A percentile compares a stretch with the other conserved stretches of the same genome.
phyloP scores from a whole-genome alignment of 2,329 filamentous ascomycete genomes.

The Colletotrichum sansevieriae region DNA sequence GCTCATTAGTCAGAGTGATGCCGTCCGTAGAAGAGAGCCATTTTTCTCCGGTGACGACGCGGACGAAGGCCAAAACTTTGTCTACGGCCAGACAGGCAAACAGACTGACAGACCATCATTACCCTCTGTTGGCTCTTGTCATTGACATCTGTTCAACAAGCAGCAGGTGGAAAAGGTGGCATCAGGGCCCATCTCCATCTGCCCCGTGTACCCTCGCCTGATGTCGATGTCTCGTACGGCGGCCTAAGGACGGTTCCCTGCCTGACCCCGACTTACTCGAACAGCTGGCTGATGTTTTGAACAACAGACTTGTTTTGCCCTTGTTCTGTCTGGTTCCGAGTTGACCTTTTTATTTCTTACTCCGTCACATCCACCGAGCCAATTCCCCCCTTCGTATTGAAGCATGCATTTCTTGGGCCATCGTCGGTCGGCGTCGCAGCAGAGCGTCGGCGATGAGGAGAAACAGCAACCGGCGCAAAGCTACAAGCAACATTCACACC shows the following conservation, averaged over 20 bases:
- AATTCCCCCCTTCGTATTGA: not conserved
- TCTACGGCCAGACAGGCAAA: not conserved
- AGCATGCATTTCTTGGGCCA: constrained; percentile 39
- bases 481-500: constrained; percentile 14
- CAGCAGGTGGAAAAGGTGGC: not conserved
- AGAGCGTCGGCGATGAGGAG: constrained; percentile 33
- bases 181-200: not conserved
- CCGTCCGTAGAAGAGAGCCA: constrained; percentile 10
- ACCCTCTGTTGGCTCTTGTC: not conserved
- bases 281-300: constrained; percentile 6
- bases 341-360: too few species aligned
- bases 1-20: constrained; percentile 36
- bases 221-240: constrained; percentile 4
- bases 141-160: not conserved
- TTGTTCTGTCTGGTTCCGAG: not conserved
- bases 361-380: too few species aligned
- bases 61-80: constrained; percentile 7
- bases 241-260: constrained; percentile 2
- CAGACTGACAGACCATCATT: too few species aligned
- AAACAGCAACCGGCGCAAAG: constrained; percentile 29
- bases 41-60: not conserved
- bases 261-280: constrained; percentile 12
- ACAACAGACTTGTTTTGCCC: constrained; percentile 2
- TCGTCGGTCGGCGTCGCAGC: constrained; percentile 36
- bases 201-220: not conserved